These are phyloP conservation scores for Pseudogymnoascus sp. DNA, from an alignment of 2,329 filamentous ascomycete genomes.

Conservation along the genomic window DNA sequence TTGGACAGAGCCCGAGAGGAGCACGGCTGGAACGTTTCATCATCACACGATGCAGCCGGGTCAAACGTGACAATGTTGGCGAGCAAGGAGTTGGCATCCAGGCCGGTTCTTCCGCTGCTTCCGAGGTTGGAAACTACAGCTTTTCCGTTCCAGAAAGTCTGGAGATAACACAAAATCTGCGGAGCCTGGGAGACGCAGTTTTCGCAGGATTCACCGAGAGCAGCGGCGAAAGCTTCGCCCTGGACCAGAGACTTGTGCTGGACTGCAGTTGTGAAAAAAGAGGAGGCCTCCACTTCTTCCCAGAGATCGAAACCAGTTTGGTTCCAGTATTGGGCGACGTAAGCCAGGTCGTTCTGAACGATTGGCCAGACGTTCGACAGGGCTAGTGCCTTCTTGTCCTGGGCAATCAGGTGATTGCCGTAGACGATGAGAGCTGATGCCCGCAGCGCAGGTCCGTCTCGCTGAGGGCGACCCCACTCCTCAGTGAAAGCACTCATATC, in stretches of 20 bases:
- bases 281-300: conserved; percentile 70
- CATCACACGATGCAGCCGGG: conserved; percentile 55
- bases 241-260: conserved; percentile 62
- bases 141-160: conserved; percentile 59
- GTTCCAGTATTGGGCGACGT: conserved; percentile 65
- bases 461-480: conserved; percentile 68
- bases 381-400: conserved; percentile 42
- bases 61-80: conserved; percentile 62
- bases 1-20: conserved; percentile 53
- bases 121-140: conserved; percentile 65
- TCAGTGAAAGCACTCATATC: conserved; percentile 55
- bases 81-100: conserved; percentile 64
- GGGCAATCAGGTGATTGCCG: conserved; percentile 59
- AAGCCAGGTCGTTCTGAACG: conserved; percentile 65
- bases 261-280: conserved; percentile 67
- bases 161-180: conserved; percentile 63
- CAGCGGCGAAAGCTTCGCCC: conserved; percentile 56
- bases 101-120: conserved; percentile 50
- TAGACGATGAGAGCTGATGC: conserved; percentile 66
- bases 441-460: conserved; percentile 69
- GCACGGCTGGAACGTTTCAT: conserved; percentile 63
- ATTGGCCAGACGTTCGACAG: conserved; percentile 59
- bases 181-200: conserved; percentile 55
- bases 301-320: conserved; percentile 64
- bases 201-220: conserved; percentile 50